These are phyloP conservation scores for Monosporascus sp. DNA, from an alignment of 2,329 filamentous ascomycete genomes.

Conservation along the genomic window DNA sequence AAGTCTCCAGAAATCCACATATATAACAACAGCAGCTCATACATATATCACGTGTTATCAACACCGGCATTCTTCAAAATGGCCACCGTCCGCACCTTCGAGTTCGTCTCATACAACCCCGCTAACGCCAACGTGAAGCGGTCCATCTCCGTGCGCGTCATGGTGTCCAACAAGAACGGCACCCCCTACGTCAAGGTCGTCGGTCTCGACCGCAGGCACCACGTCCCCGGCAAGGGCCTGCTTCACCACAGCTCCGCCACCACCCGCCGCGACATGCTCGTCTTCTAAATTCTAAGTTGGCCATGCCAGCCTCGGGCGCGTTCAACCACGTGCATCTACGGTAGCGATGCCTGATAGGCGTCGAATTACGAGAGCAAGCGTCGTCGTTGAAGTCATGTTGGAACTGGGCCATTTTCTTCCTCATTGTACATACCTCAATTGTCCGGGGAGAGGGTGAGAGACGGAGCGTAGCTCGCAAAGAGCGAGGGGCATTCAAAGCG, in stretches of 20 bases:
- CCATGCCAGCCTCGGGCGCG: background rate
- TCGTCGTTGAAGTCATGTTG: no score
- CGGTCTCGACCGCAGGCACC: background rate
- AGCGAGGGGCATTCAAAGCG: no score
- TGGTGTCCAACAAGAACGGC: background rate
- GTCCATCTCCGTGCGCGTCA: background rate
- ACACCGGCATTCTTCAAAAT: background rate
- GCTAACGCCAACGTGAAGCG: conserved; percentile 1
- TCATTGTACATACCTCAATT: no score
- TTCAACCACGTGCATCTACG: no score
- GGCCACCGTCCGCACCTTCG: background rate
- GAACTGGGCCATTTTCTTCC: no score
- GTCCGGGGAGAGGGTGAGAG: no score
- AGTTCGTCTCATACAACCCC: conserved; percentile 3
- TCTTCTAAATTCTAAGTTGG: background rate
- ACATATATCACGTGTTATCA: background rate
- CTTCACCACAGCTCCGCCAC: conserved; percentile 1
- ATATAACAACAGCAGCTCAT: background rate
- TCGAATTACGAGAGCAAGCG: no score
- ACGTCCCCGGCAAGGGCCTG: conserved; percentile 1
- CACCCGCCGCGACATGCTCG: conserved; percentile 1
- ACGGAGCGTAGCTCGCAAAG: no score
- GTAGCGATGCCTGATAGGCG: no score
- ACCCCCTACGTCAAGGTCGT: background rate
- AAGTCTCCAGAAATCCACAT: no score